These are phyloP conservation scores for Persicaria tinctoria DNA, from an alignment of 148 eudicot genomes.

Conservation along the genomic window DNA sequence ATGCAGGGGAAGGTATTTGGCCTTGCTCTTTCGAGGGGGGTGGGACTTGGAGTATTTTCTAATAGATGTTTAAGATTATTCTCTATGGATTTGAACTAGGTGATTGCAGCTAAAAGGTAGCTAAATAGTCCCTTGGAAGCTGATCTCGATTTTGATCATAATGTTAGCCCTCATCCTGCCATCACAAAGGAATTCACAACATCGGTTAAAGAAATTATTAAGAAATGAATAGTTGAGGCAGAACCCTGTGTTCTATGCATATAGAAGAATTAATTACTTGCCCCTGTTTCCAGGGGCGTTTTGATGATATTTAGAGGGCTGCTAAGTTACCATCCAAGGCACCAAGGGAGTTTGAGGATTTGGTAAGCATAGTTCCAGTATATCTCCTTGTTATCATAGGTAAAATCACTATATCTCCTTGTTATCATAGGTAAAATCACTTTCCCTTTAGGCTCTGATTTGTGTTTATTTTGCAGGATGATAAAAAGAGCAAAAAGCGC, in stretches of 20 bases:
- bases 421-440: background rate
- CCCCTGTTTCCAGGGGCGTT: constrained; percentile 42
- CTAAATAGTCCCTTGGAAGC: constrained; percentile 91
- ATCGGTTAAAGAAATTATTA: constrained; percentile 76
- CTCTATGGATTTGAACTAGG: constrained; percentile 31
- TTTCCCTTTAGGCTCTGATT: background rate
- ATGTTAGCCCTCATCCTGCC: constrained; percentile 85
- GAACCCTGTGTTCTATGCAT: background rate
- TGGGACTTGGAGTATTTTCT: background rate
- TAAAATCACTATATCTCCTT: background rate
- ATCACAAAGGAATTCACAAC: constrained; percentile 87
- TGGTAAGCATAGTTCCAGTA: constrained; percentile 39
- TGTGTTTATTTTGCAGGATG: constrained; percentile 54
- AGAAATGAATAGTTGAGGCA: constrained; percentile 89
- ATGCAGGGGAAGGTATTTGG: constrained; percentile 84
- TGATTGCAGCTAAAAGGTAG: constrained; percentile 82
- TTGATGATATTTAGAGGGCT: constrained; percentile 79
- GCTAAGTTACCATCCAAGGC: constrained; percentile 54
- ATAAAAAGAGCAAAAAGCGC: constrained; percentile 86
- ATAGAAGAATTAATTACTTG: background rate
- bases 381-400: too few species aligned
- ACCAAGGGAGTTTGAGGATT: constrained; percentile 62
- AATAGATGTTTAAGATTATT: background rate
- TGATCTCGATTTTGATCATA: constrained; percentile 90
- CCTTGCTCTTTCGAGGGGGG: background rate